Base-by-base conservation (phyloP, 495 filamentous ascomycete species). In the Xylaria nigripes region DNA sequence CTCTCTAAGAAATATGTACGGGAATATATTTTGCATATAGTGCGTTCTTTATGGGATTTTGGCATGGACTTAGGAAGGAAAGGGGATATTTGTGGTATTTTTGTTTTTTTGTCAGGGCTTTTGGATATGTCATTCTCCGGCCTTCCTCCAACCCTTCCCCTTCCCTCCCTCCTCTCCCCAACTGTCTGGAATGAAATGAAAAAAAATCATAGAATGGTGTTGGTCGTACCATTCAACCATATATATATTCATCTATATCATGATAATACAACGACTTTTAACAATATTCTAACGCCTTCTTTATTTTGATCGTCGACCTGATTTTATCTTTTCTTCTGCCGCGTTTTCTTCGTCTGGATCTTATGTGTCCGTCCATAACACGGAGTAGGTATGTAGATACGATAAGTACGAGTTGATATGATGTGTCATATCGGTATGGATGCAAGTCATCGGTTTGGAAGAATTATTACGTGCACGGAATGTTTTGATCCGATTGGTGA, bases 51-150 rank as follows among this genome's bases (percentile, higher is more conserved):
- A 40, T 16, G 23, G 16, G 22, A 45, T 52, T 27, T 47, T 13
- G 18, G 52, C 52, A 40, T 40, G 59, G 51, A 54, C 50, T 50
- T 47, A 48, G 57, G 57, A 56, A 48, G 57, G 57, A 56, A 46
- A 50, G 19, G 56, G 50, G 15, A 47, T 52, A 24, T 54, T 29
- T 54, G 23, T 43, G 54, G 43, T 51, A 48, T 38, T 19, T 44
- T 57, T 54, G 42, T 63, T 34, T 48, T 34, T 29, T 56, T 18
- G 3, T 40, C n/a, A 40, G 4, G 36, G 36, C 36, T 40, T 51
- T 60, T 56, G 25, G 6, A 23, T 22, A 19, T 49, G 18, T 52
- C 29, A 12, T 38, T 51, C 32, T 32, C 52, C 43, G 40, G 29
- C 16, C n/a, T 40, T 10, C 8, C 19, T 19, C 42, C 43, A 19